A percentile compares a stretch with the other conserved stretches of the same genome.
phyloP scores from a whole-genome alignment of 306 rosid genomes.

The Vigna nakashimae region DNA sequence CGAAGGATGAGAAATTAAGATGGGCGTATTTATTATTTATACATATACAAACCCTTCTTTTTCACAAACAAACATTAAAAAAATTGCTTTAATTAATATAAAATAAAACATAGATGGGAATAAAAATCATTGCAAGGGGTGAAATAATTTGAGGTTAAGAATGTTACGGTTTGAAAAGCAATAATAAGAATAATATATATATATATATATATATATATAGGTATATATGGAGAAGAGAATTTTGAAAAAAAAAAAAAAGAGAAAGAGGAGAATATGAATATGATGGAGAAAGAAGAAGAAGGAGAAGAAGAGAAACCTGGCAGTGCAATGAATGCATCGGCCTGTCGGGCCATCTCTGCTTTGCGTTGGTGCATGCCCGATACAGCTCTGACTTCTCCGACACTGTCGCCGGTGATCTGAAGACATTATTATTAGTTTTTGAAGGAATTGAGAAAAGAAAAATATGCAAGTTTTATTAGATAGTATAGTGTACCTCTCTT shows the following conservation, averaged over 20 bases:
- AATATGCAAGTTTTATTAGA: background rate
- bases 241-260: background rate
- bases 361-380: slow-evolving; percentile 96
- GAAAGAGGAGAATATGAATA: background rate
- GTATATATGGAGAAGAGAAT: background rate
- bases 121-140: background rate
- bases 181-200: background rate
- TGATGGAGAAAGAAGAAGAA: background rate
- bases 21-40: background rate
- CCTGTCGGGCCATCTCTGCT: slow-evolving; percentile 96
- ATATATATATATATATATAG: background rate
- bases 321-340: slow-evolving; percentile 90
- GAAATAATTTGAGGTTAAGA: background rate
- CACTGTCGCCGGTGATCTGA: slow-evolving; percentile 83
- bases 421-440: background rate
- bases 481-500: slow-evolving; percentile 69
- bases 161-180: slow-evolving; percentile 3
- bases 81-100: background rate
- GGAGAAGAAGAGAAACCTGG: slow-evolving; percentile 60
- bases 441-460: background rate
- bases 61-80: background rate
- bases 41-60: background rate
- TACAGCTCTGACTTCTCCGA: slow-evolving; percentile 92
- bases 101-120: background rate
- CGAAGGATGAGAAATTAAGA: background rate